phyloP scores from a whole-genome alignment of 2,329 filamentous ascomycete genomes.

The Aspergillus flavus region DNA sequence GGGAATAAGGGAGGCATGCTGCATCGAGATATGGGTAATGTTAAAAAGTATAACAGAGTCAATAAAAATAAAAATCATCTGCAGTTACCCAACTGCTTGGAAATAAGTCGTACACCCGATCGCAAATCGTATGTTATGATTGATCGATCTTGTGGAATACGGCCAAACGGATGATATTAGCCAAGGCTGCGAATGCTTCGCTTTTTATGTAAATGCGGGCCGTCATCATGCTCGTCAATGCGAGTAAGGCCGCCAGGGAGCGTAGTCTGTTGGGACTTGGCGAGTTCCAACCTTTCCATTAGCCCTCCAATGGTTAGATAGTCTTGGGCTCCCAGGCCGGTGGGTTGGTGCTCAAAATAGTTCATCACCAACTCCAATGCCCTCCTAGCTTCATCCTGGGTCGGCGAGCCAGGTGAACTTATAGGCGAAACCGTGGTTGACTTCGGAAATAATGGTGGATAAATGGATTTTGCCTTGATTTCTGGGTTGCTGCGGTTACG shows the following conservation, averaged over 20 bases:
- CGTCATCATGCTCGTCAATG: constrained; percentile 47
- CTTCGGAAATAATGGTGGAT: constrained; percentile 41
- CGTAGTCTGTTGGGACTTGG: constrained; percentile 49
- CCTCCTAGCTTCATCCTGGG: constrained; percentile 80
- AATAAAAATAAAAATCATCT: constrained; percentile 6
- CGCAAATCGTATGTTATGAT: not conserved
- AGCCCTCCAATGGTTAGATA: constrained; percentile 77
- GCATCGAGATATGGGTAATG: constrained; percentile 14
- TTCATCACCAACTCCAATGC: constrained; percentile 80
- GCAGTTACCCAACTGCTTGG: not conserved
- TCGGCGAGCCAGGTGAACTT: constrained; percentile 67
- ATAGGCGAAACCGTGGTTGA: constrained; percentile 51
- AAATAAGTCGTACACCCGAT: not conserved
- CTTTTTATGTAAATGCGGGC: constrained; percentile 47
- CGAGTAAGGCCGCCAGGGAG: constrained; percentile 48
- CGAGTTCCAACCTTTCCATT: constrained; percentile 80
- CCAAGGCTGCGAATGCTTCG: constrained; percentile 49
- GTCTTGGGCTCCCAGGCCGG: constrained; percentile 75
- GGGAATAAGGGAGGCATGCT: not conserved
- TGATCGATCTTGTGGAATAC: not conserved
- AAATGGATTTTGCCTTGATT: constrained; percentile 46
- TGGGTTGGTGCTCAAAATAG: constrained; percentile 74
- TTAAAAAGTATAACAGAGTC: constrained; percentile 19
- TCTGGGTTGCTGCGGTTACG: constrained; percentile 49
- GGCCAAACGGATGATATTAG: constrained; percentile 16